Evolutionary conservation across 495 filamentous ascomycete genomes (phyloP), one percentile per base, ranked within the genome.

Genomic region (Mytilinidion resinicola): DNA sequence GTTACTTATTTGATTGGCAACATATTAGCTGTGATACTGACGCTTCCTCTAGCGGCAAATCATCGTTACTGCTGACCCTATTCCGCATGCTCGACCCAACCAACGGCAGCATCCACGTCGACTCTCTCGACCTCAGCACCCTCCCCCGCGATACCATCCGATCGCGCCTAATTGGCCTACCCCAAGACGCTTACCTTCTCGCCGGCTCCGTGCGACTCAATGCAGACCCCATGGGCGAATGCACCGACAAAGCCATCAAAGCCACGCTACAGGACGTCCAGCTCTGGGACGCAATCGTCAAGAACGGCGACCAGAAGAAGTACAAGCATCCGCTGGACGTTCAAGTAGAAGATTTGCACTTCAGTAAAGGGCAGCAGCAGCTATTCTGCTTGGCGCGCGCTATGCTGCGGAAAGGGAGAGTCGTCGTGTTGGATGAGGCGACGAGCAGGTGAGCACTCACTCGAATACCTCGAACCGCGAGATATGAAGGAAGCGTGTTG

Each of bases 41-140:
- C n/a, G n/a, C n/a, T n/a, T n/a, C n/a, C n/a, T n/a, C n/a, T 4
- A 82, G 82, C 7, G 83, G 82, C 8, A 86, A 86, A 62, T 82
- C 77, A 50, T 82, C 81, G 1, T 70, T 85, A 0, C 79, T 80
- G 0, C 71, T 82, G 2, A 74, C 75, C 8, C 73, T 86, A 11
- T 77, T 85, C 65, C 77, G 70, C 70, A 79, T 65, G 67, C 80
- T 70, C 69, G 74, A 78, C 41, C 82, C 82, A 4, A 69, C 74
- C 21, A 66, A 30, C 1, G 80, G 83, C 9, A 61, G 56, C n/a
- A 77, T 86, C 47, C 74, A 68, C 12, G 80, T 85, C 56, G 82
- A 84, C 49, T 73, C 66, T 35, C 57, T 81, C 9, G 74, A 84
- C 56, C 73, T 84, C n/a, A 70, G 71, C 11, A 62, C 58, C 6